These are phyloP conservation scores for Avena insularis DNA, from an alignment of 176 grass and related monocot species.

Conservation along the genomic window DNA sequence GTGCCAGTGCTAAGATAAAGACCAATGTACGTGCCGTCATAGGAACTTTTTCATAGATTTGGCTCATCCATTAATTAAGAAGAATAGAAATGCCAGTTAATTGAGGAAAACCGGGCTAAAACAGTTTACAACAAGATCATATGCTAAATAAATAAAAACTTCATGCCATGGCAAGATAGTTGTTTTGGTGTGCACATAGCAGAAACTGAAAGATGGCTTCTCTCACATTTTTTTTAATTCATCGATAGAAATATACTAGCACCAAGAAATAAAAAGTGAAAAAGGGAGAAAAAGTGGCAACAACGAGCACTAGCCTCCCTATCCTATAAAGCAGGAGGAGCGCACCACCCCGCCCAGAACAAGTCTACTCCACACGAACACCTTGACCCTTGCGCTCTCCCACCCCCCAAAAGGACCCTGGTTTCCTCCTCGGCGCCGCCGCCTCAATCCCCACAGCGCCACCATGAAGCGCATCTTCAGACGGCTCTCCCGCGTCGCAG, in stretches of 20 bases:
- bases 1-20: no score
- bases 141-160: no score
- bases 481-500: conserved; percentile 69
- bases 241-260: not conserved
- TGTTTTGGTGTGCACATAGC: no score
- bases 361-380: not conserved
- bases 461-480: conserved; percentile 65
- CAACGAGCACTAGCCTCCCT: not conserved
- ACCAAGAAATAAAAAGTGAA: not conserved
- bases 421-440: not conserved
- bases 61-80: no score
- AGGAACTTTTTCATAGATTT: no score
- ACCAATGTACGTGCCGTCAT: no score
- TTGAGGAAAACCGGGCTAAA: no score
- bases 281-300: not conserved
- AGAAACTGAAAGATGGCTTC: no score
- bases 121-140: no score
- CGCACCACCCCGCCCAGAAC: not conserved
- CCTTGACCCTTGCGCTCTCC: not conserved
- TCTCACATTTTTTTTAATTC: no score
- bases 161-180: no score
- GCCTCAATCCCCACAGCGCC: not conserved
- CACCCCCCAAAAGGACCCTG: not conserved
- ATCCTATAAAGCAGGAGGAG: conserved; percentile 30
- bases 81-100: no score